phyloP scores from a whole-genome alignment of 2,329 filamentous ascomycete species.

The Cladophialophora psammophila region DNA sequence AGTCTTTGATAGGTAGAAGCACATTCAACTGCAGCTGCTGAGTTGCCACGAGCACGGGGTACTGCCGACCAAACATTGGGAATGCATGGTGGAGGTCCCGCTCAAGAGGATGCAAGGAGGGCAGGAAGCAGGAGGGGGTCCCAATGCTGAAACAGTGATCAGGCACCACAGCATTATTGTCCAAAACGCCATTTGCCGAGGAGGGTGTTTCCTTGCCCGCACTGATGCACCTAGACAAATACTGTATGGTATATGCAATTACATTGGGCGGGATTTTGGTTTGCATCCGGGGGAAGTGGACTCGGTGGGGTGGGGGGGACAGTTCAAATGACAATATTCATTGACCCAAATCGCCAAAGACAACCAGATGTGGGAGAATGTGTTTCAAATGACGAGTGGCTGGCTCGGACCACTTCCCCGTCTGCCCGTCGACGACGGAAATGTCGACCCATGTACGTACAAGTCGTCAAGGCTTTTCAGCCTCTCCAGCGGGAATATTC shows the following conservation, averaged over 20 bases:
- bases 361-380: neutral
- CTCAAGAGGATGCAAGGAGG: neutral
- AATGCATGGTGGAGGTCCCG: neutral
- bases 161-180: neutral
- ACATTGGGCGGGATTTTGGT: too few species aligned
- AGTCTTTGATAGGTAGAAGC: neutral
- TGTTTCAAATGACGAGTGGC: neutral
- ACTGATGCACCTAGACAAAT: constrained; percentile 2
- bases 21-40: neutral
- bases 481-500: neutral
- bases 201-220: neutral
- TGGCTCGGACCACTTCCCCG: neutral
- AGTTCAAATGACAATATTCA: neutral
- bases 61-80: neutral
- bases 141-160: neutral
- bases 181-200: neutral
- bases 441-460: neutral
- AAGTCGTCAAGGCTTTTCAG: neutral
- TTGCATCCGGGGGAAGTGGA: neutral
- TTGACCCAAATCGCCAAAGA: neutral
- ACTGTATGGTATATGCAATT: neutral
- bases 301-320: neutral
- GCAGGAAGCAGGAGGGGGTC: neutral
- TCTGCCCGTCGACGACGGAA: neutral
- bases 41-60: neutral